Evolutionary conservation across 331 rosid species (phyloP), one percentile per base, ranked within the genome.

Genomic region (Quercus tomentella): DNA sequence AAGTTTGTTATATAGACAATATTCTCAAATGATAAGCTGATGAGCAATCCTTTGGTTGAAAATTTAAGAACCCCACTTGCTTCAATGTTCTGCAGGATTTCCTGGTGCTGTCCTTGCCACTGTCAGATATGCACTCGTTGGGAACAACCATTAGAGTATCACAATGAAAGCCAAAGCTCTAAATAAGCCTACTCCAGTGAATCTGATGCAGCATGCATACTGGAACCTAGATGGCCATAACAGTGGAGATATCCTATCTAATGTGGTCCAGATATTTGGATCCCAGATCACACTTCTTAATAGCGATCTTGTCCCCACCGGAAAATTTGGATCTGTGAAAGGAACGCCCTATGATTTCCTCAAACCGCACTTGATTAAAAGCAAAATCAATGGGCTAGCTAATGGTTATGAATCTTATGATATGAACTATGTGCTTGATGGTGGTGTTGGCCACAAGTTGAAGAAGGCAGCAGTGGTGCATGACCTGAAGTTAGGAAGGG

Each of bases 261-360:
- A 94, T 52, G 62, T 76, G 1, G 30, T 91, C 35, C 85, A 88
- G 23, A 87, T 91, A 22, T 89, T 84, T 26, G 93, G 87, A 12
- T 91, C 97, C 33, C 37, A 84, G 28, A 67, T 84, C 89, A 93
- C 95, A n/a, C 56, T 21, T 2, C 73, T 89, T 1, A 90, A 90
- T 41, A 41, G 72, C 30, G 7, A 79, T 4, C 90, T 87, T 70
- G 87, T 91, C 62, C 98, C 93, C 60, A 90, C 92, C 0, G 93
- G 95, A 0, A 73, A 90, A 77, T 49, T 89, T 7, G 77, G 75
- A 4, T 18, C 86, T 0, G 90, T 91, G n/a, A 82, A 86, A 57
- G 95, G 92, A 67, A 91, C 93, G 12, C 95, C 98, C 1, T 93
- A 89, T 61, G 96, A 93, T 82, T 91, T 91, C 81, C 89, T 90